Conservation (phyloP, 257 asterid genomes). For the Solanum pinnatisectum region DNA sequence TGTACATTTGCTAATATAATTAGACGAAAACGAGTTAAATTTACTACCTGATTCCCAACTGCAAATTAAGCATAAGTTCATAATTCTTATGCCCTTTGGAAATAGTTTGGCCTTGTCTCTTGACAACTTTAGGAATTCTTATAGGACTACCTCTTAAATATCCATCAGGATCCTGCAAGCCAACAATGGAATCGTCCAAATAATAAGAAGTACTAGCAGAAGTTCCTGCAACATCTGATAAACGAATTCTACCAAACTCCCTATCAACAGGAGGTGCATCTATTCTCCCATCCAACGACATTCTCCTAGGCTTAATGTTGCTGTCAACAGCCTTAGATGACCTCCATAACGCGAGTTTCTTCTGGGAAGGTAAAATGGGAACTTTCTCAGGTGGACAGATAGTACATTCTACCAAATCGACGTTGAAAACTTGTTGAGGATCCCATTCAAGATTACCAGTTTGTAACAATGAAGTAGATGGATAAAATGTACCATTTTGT, state of each 20-base stretch:
- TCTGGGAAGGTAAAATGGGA: constrained; percentile 75
- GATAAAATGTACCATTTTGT: constrained; percentile 70
- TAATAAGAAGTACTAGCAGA: constrained; percentile 5
- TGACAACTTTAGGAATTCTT: constrained; percentile 23
- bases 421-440: constrained; percentile 48
- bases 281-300: constrained; percentile 80
- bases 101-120: constrained; percentile 29
- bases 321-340: constrained; percentile 46
- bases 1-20: neutral
- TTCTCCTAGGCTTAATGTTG: constrained; percentile 40
- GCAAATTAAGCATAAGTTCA: constrained; percentile 33
- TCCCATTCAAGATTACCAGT: constrained; percentile 74
- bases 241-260: constrained; percentile 47
- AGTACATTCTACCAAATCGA: constrained; percentile 48
- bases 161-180: constrained; percentile 1
- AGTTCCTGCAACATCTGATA: constrained; percentile 46
- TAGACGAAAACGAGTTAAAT: neutral
- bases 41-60: constrained; percentile 29
- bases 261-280: constrained; percentile 45
- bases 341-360: constrained; percentile 70
- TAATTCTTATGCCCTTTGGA: constrained; percentile 33
- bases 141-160: constrained; percentile 12
- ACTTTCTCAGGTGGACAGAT: constrained; percentile 59
- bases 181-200: neutral
- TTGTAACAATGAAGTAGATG: constrained; percentile 38